A percentile compares a stretch with the other conserved stretches of the same genome.
Conservation (phyloP, 2,329 filamentous ascomycete species). For the Paracoccidioides brasiliensis region DNA sequence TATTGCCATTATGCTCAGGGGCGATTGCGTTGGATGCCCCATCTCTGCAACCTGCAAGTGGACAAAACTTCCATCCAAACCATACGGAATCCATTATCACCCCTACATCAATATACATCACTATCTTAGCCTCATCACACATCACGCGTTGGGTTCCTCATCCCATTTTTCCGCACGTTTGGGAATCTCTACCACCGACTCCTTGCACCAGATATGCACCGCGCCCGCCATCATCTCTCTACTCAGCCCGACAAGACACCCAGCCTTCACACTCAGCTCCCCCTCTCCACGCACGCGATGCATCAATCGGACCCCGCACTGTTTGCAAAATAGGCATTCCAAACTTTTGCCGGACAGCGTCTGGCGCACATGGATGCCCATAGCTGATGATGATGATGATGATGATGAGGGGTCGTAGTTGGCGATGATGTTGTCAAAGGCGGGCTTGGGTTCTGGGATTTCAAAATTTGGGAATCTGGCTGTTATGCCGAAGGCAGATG, state of each 20-base stretch:
- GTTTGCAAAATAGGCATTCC: slow-evolving; percentile 54
- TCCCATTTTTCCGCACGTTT: slow-evolving; percentile 47
- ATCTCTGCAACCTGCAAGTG: too few relatives aligned
- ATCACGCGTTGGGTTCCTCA: slow-evolving; percentile 33
- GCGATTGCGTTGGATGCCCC: too few relatives aligned
- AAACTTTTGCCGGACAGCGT: slow-evolving; percentile 45
- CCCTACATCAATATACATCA: too few relatives aligned
- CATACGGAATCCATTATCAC: too few relatives aligned
- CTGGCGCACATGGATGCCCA: slow-evolving; percentile 36
- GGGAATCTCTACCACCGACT: slow-evolving; percentile 55
- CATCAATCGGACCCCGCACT: slow-evolving; percentile 52
- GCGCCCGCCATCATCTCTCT: slow-evolving; percentile 45
- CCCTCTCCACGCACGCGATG: slow-evolving; percentile 49
- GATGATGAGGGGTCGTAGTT: background rate
- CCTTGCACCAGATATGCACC: slow-evolving; percentile 56
- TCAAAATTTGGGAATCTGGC: slow-evolving; percentile 57
- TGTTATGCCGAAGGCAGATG: slow-evolving; percentile 54
- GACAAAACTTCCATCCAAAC: too few relatives aligned
- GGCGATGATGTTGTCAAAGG: background rate
- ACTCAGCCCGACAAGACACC: slow-evolving; percentile 51
- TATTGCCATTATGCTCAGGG: too few relatives aligned
- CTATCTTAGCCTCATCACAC: too few relatives aligned
- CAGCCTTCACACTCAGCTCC: slow-evolving; percentile 25
- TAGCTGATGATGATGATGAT: background rate
- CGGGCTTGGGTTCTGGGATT: slow-evolving; percentile 30